phyloP scores from a whole-genome alignment of 192 early-diverging fungal species.

The Linnemannia zychae region DNA sequence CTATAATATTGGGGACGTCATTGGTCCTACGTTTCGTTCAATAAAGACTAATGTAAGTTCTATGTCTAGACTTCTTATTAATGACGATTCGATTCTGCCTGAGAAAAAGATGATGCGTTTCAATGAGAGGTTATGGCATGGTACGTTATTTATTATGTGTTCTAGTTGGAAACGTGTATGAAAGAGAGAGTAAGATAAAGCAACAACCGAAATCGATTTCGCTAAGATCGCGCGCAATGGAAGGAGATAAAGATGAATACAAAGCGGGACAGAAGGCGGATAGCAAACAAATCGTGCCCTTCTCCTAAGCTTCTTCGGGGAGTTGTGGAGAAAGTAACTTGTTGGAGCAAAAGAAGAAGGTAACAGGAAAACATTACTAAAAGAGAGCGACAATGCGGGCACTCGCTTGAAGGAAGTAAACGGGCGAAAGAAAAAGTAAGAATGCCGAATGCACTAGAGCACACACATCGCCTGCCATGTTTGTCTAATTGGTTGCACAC shows the following conservation, averaged over 20 bases:
- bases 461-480: no score
- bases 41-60: no score
- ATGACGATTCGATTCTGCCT: no score
- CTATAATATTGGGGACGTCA: neutral
- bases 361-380: neutral
- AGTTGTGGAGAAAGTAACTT: slow-evolving; percentile 9
- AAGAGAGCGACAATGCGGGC: neutral
- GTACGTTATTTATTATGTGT: no score
- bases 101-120: no score
- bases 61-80: no score
- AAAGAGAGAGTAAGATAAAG: no score
- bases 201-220: no score
- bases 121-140: no score
- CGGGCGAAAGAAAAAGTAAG: neutral
- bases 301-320: neutral
- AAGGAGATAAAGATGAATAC: neutral
- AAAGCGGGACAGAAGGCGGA: neutral
- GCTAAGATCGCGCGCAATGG: neutral
- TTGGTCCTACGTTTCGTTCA: neutral
- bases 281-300: neutral
- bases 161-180: no score
- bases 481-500: no score
- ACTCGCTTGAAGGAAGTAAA: neutral
- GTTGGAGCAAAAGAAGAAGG: neutral
- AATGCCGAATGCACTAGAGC: no score